These are phyloP conservation scores for Tetrastigma voinierianum DNA, from an alignment of 164 flowering plant genomes.

Conservation along the genomic window DNA sequence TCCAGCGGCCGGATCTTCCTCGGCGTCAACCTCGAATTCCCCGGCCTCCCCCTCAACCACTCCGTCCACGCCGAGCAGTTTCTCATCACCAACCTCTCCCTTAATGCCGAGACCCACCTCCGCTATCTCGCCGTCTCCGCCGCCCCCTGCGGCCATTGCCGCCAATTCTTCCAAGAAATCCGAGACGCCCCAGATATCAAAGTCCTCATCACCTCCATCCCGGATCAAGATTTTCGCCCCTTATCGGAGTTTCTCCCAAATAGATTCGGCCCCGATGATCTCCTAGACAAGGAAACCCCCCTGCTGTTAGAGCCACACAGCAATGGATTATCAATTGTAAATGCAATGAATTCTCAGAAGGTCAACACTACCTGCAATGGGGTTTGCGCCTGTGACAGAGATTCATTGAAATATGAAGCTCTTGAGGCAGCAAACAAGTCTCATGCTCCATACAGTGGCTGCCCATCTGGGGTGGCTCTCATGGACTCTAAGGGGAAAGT, in stretches of 20 bases:
- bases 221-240: slow-evolving; percentile 23
- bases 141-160: slow-evolving; percentile 98
- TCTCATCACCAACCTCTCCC: slow-evolving; percentile 63
- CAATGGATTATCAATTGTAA: slow-evolving; percentile 31
- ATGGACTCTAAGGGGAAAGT: slow-evolving; percentile 59
- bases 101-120: slow-evolving; percentile 45
- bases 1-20: slow-evolving; percentile 76
- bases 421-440: slow-evolving; percentile 73
- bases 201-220: slow-evolving; percentile 36
- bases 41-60: slow-evolving; percentile 80
- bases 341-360: too few species aligned
- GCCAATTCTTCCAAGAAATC: slow-evolving; percentile 89
- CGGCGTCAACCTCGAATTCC: slow-evolving; percentile 89
- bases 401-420: slow-evolving; percentile 35
- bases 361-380: too few species aligned
- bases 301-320: slow-evolving; percentile 55
- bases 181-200: slow-evolving; percentile 49
- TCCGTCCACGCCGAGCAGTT: slow-evolving; percentile 95
- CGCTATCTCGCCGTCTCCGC: slow-evolving; percentile 68
- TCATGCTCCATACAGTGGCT: slow-evolving; percentile 83
- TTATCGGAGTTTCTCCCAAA: slow-evolving; percentile 48
- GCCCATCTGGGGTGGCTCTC: slow-evolving; percentile 87
- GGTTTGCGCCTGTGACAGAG: background rate
- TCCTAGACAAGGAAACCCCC: slow-evolving; percentile 52
- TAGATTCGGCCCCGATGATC: slow-evolving; percentile 75